These are phyloP conservation scores for Penicillium cinerascens DNA, from an alignment of 495 filamentous ascomycete species.

Conservation along the genomic window DNA sequence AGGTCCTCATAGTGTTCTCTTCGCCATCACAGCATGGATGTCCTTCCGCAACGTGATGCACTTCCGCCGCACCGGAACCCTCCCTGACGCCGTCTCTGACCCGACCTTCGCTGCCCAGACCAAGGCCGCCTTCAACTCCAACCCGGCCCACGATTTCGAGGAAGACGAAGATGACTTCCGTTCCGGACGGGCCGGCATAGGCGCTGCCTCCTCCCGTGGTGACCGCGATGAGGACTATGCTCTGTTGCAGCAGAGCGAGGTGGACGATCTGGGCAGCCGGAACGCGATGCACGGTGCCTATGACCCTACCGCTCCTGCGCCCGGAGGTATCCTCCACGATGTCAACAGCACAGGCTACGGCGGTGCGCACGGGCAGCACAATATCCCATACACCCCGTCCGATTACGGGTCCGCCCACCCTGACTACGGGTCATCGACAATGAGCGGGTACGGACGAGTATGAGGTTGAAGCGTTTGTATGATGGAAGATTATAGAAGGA, in stretches of 20 bases:
- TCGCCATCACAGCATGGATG: slow-evolving; percentile 65
- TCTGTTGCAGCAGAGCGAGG: slow-evolving; percentile 44
- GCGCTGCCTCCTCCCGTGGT: slow-evolving; percentile 25
- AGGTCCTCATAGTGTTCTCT: slow-evolving; percentile 59
- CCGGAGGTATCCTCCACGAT: slow-evolving; percentile 37
- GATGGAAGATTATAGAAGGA: slow-evolving; percentile 2
- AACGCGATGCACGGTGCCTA: slow-evolving; percentile 36
- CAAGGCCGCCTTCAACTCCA: slow-evolving; percentile 50
- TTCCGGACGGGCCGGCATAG: slow-evolving; percentile 36
- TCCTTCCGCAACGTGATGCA: slow-evolving; percentile 76
- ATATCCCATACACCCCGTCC: slow-evolving; percentile 24
- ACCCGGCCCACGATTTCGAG: slow-evolving; percentile 47
- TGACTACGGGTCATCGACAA: not conserved
- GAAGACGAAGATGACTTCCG: slow-evolving; percentile 50
- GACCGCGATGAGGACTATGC: slow-evolving; percentile 48
- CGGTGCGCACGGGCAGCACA: slow-evolving; percentile 43
- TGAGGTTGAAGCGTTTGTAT: not conserved
- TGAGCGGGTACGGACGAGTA: slow-evolving; percentile 25
- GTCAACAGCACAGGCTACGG: slow-evolving; percentile 46
- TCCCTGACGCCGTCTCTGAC: slow-evolving; percentile 61
- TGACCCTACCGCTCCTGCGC: slow-evolving; percentile 36
- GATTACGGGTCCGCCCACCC: slow-evolving; percentile 15
- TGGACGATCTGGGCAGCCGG: slow-evolving; percentile 40
- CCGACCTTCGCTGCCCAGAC: slow-evolving; percentile 50
- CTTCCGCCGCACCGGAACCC: slow-evolving; percentile 70